These are phyloP conservation scores for Vanrija humicola DNA, from an alignment of 1,284 basidiomycete genomes.

Conservation along the genomic window DNA sequence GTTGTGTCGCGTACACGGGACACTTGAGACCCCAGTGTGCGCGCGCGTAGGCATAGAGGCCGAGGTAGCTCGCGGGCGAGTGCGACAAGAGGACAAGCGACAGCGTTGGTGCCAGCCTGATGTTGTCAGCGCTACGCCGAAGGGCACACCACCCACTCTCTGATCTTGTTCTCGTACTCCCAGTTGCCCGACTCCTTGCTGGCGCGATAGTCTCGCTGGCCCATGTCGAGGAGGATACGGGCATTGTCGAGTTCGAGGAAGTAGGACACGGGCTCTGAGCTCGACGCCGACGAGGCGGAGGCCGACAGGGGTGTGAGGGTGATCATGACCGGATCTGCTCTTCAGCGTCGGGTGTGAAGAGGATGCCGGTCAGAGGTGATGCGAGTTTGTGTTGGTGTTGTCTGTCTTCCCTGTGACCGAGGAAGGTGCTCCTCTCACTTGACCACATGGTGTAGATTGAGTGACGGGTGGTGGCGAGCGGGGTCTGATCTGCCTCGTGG, in stretches of 20 bases:
- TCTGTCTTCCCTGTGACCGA: too few species aligned
- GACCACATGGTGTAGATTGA: too few species aligned
- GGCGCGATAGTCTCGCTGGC: conserved; percentile 51
- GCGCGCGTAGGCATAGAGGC: conserved; percentile 86
- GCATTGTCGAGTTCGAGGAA: conserved; percentile 93
- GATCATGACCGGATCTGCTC: conserved; percentile 59
- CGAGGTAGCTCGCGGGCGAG: conserved; percentile 82
- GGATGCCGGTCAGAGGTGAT: too few species aligned
- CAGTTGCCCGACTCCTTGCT: conserved; percentile 30
- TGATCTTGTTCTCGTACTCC: conserved; percentile 48
- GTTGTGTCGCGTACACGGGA: conserved; percentile 92
- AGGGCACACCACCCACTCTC: conserved; percentile 38
- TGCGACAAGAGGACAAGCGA: conserved; percentile 66
- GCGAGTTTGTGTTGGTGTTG: too few species aligned
- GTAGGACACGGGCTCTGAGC: conserved; percentile 59
- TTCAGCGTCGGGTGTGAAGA: too few species aligned
- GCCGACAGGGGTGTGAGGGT: conserved; percentile 87
- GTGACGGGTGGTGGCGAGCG: too few species aligned
- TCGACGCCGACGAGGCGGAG: conserved; percentile 62
- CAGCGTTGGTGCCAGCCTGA: conserved; percentile 72
- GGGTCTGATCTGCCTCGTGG: too few species aligned
- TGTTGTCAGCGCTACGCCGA: neutral
- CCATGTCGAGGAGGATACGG: conserved; percentile 89
- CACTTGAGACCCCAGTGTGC: conserved; percentile 82
- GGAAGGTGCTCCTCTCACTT: too few species aligned